phyloP scores from a whole-genome alignment of 2,329 filamentous ascomycete genomes.

The Cladosporium sp. region DNA sequence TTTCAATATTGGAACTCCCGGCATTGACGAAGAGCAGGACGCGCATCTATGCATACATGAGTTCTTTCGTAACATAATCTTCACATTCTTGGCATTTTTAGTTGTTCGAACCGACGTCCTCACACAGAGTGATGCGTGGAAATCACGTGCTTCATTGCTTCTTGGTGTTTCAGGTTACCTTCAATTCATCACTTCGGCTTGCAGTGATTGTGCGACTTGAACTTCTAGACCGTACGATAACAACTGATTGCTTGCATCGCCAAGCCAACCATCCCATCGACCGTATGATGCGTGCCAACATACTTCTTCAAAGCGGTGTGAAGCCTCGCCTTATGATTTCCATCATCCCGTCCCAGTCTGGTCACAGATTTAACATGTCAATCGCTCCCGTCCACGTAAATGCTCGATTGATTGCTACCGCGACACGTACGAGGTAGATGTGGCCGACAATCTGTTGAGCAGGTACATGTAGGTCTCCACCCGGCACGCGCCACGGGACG shows the following conservation, averaged over 20 bases:
- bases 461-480: background rate
- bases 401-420: background rate
- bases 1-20: background rate
- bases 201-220: background rate
- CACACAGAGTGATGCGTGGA: background rate
- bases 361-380: background rate
- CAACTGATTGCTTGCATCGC: background rate
- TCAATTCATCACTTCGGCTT: background rate
- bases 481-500: constrained; percentile 4
- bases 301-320: background rate
- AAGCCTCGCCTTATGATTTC: background rate
- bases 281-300: background rate
- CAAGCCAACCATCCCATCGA: background rate
- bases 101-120: background rate
- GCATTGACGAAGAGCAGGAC: background rate
- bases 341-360: background rate
- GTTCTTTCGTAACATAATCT: background rate
- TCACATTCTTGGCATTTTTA: background rate
- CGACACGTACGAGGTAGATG: background rate
- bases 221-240: background rate
- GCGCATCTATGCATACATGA: constrained; percentile 1
- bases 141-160: background rate
- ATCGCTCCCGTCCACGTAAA: background rate
- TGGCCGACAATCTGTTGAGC: constrained; percentile 3
- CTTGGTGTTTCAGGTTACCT: background rate